Evolutionary conservation across 257 asterid species (phyloP).

Genomic region (Scutellaria galericulata): DNA sequence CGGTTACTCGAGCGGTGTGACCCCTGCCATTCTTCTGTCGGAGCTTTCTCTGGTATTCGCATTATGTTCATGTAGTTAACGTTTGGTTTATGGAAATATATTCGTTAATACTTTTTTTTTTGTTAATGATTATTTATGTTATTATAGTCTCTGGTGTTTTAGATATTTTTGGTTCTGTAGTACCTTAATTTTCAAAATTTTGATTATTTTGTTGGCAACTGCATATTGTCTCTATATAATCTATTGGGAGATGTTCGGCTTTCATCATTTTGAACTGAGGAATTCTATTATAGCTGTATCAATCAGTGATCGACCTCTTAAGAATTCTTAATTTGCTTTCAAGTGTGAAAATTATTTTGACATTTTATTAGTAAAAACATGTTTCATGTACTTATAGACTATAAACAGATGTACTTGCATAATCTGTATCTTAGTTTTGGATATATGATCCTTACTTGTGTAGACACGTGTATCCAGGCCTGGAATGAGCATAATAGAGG

Average conservation of each 20-base stretch:
- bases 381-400: constrained; percentile 4
- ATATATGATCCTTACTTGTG: constrained; percentile 26
- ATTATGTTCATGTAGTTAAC: not conserved
- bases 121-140: not conserved
- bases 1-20: constrained; percentile 89
- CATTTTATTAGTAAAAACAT: not conserved
- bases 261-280: constrained; percentile 1
- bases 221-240: not conserved
- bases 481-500: constrained; percentile 82
- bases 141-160: not conserved
- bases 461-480: constrained; percentile 56
- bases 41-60: constrained; percentile 76
- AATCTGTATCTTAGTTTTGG: not conserved
- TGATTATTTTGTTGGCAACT: not conserved
- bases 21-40: constrained; percentile 92
- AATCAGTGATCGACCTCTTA: not conserved
- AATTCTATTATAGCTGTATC: constrained; percentile 4
- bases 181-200: too few species aligned
- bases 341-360: not conserved
- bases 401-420: not conserved
- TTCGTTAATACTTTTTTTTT: not conserved
- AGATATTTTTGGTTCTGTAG: not conserved
- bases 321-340: not conserved
- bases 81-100: not conserved
- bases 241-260: not conserved